phyloP scores from a whole-genome alignment of 352 stramenopile genomes.

The Pythium chondricola region DNA sequence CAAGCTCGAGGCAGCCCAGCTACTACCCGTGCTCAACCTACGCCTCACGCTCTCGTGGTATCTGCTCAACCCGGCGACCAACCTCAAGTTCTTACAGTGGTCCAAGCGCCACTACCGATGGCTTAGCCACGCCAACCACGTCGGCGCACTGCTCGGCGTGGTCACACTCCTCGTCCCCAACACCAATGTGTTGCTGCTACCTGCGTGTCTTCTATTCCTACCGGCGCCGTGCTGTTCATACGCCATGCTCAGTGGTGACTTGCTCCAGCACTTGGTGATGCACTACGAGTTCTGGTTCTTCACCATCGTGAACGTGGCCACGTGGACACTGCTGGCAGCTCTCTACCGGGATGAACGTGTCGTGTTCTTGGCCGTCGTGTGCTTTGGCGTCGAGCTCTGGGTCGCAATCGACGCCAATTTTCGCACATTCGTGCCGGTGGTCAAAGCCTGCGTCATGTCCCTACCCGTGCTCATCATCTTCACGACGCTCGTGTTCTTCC shows the following conservation, averaged over 20 bases:
- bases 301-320: slow-evolving; percentile 21
- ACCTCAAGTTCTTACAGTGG: slow-evolving; percentile 14
- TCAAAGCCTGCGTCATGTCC: slow-evolving; percentile 4
- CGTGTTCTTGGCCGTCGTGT: slow-evolving; percentile 4
- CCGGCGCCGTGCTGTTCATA: slow-evolving; percentile 16
- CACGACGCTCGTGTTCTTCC: background rate
- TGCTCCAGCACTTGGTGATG: slow-evolving; percentile 17
- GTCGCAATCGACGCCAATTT: slow-evolving; percentile 19
- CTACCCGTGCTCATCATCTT: slow-evolving; percentile 6
- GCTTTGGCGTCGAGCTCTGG: slow-evolving; percentile 1
- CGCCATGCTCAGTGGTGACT: slow-evolving; percentile 24
- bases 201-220: slow-evolving; percentile 1
- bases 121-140: slow-evolving; percentile 4
- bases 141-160: slow-evolving; percentile 8
- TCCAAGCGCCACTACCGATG: slow-evolving; percentile 10
- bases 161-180: slow-evolving; percentile 1
- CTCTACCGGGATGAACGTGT: slow-evolving; percentile 24
- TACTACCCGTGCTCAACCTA: slow-evolving; percentile 14
- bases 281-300: slow-evolving; percentile 47
- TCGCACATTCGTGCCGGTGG: slow-evolving; percentile 10
- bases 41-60: slow-evolving; percentile 12
- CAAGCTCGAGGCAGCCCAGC: slow-evolving; percentile 14
- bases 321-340: slow-evolving; percentile 17
- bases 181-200: background rate
- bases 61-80: background rate